Base-by-base conservation (phyloP, 352 stramenopile species). In the Salisapilia sapeloensis region DNA sequence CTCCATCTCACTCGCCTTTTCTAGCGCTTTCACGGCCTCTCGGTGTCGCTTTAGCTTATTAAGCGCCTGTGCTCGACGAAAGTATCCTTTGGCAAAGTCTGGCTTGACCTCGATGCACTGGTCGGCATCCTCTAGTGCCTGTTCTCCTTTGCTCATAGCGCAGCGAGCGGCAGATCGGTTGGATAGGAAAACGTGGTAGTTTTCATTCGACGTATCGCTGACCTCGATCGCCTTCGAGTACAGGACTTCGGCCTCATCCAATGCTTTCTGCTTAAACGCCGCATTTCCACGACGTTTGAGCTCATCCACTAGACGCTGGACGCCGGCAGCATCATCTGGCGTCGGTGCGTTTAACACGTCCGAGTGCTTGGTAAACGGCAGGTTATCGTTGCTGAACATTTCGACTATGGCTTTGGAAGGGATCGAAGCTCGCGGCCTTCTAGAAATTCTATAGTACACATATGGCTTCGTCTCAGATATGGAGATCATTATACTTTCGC, bases 181-280 rank as follows among this genome's bases (percentile, higher is more conserved):
- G 24, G 77, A 70, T 33, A 66, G 78, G 33, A 95, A 75, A 31
- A 89, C 79, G 50, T 92, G 74, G 52, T 82, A 56, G 46, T 72
- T 80, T 28, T 53, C 48, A 26, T 81, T 48, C 24, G 34, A 46
- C 26, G 21, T 25, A 22, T 40, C 35, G 41, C 83, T 81, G 38
- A 89, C 40, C 17, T 95, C 70, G 38, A 98, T 82, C 21, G 79
- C 93, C 48, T 96, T 96, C 38, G 67, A 69, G 63, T 99, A 99
- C n/a, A 99, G 64, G 37, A 83, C 63, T 33, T 97, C 85, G 12
- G 92, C 93, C 42, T 97, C 87, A 24, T 94, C 83, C 28, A 81
- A 59, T 17, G 63, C 46, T 41, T 86, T 85, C 42, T 84, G 62
- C 48, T 60, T 38, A 52, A 93, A 93, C 4, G 79, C 79, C 5